Evolutionary conservation across 2,329 filamentous ascomycete genomes (phyloP).

Genomic region (Bimuria novae-zelandiae): DNA sequence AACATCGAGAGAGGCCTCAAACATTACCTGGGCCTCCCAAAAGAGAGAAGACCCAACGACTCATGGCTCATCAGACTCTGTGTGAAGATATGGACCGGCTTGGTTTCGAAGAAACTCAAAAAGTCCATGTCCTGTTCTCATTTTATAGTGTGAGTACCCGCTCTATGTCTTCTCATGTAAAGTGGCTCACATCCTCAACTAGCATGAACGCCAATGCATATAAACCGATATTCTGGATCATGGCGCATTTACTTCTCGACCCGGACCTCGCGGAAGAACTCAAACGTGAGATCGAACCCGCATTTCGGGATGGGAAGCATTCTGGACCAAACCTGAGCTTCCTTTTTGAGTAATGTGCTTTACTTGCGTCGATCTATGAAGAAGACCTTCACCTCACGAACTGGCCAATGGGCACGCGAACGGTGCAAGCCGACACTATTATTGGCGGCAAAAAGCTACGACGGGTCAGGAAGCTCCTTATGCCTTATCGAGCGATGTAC

Average conservation of each 20-base stretch:
- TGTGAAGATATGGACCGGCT: neutral
- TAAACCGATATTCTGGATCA: constrained; percentile 6
- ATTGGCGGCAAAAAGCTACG: constrained; percentile 6
- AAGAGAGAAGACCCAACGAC: neutral
- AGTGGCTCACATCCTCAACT: neutral
- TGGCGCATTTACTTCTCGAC: constrained; percentile 1
- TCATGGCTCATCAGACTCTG: constrained; percentile 5
- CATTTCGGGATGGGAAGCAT: neutral
- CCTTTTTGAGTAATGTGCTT: constrained; percentile 4
- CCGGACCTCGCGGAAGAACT: neutral
- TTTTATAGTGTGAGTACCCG: constrained; percentile 5
- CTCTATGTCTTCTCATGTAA: neutral
- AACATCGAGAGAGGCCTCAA: neutral
- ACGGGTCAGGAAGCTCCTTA: constrained; percentile 2
- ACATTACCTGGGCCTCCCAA: neutral
- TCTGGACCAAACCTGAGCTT: neutral
- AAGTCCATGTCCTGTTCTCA: constrained; percentile 4
- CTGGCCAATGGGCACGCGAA: constrained; percentile 6
- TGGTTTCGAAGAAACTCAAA: neutral
- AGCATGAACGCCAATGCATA: constrained; percentile 10
- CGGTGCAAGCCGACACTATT: neutral
- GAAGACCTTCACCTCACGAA: constrained; percentile 6
- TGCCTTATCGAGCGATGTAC: constrained; percentile 14
- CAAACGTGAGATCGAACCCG: constrained; percentile 1
- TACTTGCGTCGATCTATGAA: constrained; percentile 8